These are phyloP conservation scores for Coemansia brasiliensis DNA, from an alignment of 192 early-diverging fungal genomes.

Conservation along the genomic window DNA sequence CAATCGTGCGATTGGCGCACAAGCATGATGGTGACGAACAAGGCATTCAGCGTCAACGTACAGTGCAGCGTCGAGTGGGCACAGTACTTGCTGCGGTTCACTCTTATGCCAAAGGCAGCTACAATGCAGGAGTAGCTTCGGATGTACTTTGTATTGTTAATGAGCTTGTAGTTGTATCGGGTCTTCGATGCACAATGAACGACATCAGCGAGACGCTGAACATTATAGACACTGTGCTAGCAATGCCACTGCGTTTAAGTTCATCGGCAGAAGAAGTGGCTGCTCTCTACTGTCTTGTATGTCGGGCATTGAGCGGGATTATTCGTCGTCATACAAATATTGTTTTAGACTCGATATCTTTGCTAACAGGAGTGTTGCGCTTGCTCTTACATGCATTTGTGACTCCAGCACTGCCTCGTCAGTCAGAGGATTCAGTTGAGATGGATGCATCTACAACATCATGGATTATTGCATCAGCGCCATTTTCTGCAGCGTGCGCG, in stretches of 20 bases:
- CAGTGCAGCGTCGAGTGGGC: constrained; percentile 31
- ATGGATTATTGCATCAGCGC: constrained; percentile 45
- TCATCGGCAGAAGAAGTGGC: background rate
- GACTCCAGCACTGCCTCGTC: constrained; percentile 6
- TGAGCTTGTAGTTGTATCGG: constrained; percentile 27
- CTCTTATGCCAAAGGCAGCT: constrained; percentile 2
- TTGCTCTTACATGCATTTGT: constrained; percentile 46
- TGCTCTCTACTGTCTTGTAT: constrained; percentile 19
- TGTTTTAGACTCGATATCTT: constrained; percentile 27
- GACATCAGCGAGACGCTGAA: constrained; percentile 30
- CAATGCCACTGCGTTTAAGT: constrained; percentile 14
- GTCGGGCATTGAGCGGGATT: constrained; percentile 21
- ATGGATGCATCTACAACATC: constrained; percentile 18
- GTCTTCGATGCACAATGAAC: constrained; percentile 33
- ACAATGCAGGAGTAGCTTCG: background rate
- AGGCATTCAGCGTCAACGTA: constrained; percentile 19
- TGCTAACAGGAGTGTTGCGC: constrained; percentile 20
- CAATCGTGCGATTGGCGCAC: constrained; percentile 21
- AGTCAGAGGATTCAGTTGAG: background rate
- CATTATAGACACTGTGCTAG: constrained; percentile 10
- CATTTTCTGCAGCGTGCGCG: constrained; percentile 30
- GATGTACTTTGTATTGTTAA: constrained; percentile 16
- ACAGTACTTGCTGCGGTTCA: constrained; percentile 24
- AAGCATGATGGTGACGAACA: constrained; percentile 10
- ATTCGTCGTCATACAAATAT: constrained; percentile 28